Evolutionary conservation across 441 rosid species (phyloP).

Genomic region (Populus hybrid): DNA sequence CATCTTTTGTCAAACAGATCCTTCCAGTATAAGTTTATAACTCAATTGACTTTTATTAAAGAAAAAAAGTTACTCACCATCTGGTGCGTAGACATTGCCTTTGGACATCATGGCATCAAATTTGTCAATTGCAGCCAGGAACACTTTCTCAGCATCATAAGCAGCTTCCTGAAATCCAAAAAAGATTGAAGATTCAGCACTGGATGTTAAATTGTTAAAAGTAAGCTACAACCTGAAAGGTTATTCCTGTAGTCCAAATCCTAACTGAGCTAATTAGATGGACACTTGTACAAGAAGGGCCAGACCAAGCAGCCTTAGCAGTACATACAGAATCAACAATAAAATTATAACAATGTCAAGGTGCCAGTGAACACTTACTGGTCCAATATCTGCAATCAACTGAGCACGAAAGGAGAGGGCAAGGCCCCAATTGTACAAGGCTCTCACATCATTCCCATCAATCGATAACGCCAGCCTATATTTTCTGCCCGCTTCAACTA

Average conservation of each 20-base stretch:
- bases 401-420: conserved; percentile 76
- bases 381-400: conserved; percentile 72
- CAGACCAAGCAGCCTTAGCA: conserved; percentile 5
- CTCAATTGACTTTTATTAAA: neutral
- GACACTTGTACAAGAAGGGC: neutral
- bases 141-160: conserved; percentile 66
- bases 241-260: neutral
- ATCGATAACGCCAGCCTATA: conserved; percentile 33
- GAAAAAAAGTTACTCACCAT: conserved; percentile 35
- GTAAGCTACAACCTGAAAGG: neutral
- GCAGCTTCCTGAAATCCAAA: conserved; percentile 56
- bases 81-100: conserved; percentile 61
- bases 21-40: neutral
- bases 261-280: neutral
- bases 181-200: neutral
- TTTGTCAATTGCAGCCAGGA: conserved; percentile 74
- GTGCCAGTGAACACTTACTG: conserved; percentile 40
- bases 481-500: conserved; percentile 64
- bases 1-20: neutral
- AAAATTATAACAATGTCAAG: neutral
- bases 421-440: conserved; percentile 78
- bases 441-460: conserved; percentile 61
- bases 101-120: conserved; percentile 72
- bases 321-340: neutral
- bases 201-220: neutral